Evolutionary conservation across 1,139 yeast species (phyloP), one percentile per base, ranked within the genome.

Genomic region (Nakaseomyces nivariensis): DNA sequence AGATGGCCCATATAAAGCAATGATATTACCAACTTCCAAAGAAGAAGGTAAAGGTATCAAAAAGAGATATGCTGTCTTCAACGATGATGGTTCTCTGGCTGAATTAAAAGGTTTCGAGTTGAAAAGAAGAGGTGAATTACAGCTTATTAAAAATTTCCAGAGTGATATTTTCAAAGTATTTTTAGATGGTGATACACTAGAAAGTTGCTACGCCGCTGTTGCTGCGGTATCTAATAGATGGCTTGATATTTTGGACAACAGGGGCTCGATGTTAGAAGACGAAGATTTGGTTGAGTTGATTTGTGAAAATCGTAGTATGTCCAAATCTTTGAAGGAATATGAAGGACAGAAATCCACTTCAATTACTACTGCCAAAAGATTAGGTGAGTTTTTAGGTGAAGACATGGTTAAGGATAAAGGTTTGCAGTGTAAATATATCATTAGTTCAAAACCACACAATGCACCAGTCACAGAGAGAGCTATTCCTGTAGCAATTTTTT

Each of bases 321-420:
- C 96, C 26, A 90, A 87, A 62, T 80, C 95, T 47, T 73, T 94
- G 58, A 85, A 80, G 11, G 98, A 92, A 62, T 94, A 94, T 61
- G 97, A 82, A 5, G 77, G 75, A 32, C 97, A 89, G 63, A 94
- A 94, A 62, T 88, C 97, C 0, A 89, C 97, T 0, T 88, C 97
- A 0, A 92, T 94, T 56, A 89, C 97, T 1, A 92, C 98, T 1
- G 98, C 98, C 1, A 80, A 76, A 58, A 76, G 99, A 57, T 73
- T 94, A 48, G 97, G 97, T 51, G 97, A 92, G 59, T 92, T 94
- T 62, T 74, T 94, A 57, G 98, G 98, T n/a, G 90, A 85, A 54
- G 96, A 88, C 59, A 92, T 92, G 96, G 95, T 89, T 8, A 89
- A 88, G 60, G 97, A 90, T 69, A 90, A 92, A 50, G 98, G 98